Conservation (phyloP, 2,329 filamentous ascomycete genomes). For the Lasiodiplodia sp. region DNA sequence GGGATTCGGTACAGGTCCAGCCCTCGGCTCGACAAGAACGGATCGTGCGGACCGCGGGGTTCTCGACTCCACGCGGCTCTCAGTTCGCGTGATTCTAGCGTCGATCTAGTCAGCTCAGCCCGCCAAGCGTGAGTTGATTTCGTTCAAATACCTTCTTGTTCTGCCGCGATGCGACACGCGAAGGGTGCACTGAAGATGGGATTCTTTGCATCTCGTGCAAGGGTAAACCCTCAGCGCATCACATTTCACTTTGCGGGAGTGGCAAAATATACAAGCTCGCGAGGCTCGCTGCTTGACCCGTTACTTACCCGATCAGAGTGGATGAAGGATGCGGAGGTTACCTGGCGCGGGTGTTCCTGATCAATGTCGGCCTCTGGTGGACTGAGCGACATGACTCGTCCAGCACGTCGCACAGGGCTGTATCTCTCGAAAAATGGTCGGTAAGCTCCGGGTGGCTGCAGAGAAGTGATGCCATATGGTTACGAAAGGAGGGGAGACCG, state of each 20-base stretch:
- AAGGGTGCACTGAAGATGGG: constrained; percentile 5
- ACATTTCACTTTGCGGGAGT: constrained; percentile 12
- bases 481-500: background rate
- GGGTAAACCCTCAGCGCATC: constrained; percentile 13
- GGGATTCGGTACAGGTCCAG: background rate
- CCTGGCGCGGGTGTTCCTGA: constrained; percentile 10
- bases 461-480: background rate
- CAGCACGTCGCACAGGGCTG: background rate
- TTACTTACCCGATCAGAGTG: background rate
- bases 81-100: background rate
- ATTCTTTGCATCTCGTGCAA: constrained; percentile 10
- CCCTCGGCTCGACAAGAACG: too few relatives aligned
- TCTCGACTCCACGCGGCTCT: background rate
- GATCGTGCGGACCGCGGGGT: background rate
- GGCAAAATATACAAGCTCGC: constrained; percentile 14
- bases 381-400: background rate
- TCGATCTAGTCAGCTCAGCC: background rate
- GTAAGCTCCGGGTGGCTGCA: background rate
- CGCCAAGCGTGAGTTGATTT: background rate
- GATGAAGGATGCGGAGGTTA: background rate
- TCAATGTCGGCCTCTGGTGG: background rate
- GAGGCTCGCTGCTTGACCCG: background rate
- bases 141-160: background rate
- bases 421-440: background rate
- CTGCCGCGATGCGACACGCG: constrained; percentile 9